phyloP scores from a whole-genome alignment of 2,329 filamentous ascomycete species.

The Acarospora socialis region DNA sequence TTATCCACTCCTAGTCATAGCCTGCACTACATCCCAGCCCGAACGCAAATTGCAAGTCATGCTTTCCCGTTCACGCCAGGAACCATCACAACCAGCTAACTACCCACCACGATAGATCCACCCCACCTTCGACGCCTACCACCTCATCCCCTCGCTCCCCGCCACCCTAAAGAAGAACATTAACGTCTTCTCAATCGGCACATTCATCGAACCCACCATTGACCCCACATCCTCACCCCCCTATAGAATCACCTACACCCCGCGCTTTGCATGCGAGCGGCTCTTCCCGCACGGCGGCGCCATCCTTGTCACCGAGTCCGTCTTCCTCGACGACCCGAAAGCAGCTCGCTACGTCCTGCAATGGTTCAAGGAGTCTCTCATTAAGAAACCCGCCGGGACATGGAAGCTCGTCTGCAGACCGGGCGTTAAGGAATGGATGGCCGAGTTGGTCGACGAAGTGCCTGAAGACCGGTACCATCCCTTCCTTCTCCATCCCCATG shows the following conservation, averaged over 20 bases:
- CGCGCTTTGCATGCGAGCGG: no score
- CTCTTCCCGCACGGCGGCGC: constrained; percentile 26
- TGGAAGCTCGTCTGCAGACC: constrained; percentile 28
- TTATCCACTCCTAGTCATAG: background rate
- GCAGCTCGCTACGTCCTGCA: constrained; percentile 21
- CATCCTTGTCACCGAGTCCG: constrained; percentile 28
- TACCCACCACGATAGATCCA: constrained; percentile 24
- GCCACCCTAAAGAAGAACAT: constrained; percentile 16
- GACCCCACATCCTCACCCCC: constrained; percentile 12
- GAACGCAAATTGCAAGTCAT: background rate
- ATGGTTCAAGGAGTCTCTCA: constrained; percentile 21
- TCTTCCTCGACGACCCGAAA: constrained; percentile 21
- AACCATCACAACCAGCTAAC: no score
- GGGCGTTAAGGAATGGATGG: constrained; percentile 23
- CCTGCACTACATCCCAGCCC: constrained; percentile 4
- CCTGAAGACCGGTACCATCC: no score
- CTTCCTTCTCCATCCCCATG: no score
- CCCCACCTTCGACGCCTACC: constrained; percentile 21
- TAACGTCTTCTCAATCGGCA: constrained; percentile 24
- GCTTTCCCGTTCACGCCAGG: background rate
- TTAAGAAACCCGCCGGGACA: constrained; percentile 16
- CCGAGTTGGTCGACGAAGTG: no score
- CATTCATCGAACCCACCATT: constrained; percentile 18
- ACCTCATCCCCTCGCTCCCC: constrained; percentile 18
- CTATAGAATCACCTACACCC: no score